A percentile compares a stretch with the other conserved stretches of the same genome.
Evolutionary conservation across 2,329 filamentous ascomycete species (phyloP).

Genomic region (Gremmenia infestans): DNA sequence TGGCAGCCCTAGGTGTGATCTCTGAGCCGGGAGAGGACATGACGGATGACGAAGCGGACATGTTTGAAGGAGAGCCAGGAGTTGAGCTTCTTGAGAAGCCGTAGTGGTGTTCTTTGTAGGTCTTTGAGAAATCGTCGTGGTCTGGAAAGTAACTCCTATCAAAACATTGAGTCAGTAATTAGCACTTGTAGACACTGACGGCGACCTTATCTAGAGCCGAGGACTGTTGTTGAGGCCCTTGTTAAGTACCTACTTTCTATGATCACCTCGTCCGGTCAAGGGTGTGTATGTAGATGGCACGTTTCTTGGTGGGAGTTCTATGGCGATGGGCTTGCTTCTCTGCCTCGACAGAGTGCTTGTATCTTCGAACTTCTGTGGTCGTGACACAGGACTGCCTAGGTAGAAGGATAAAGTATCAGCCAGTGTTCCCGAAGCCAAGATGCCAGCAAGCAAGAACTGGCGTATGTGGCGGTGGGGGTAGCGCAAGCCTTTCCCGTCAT

Average conservation of each 20-base stretch:
- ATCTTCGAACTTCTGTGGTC: slow-evolving; percentile 3
- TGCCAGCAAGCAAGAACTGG: not conserved
- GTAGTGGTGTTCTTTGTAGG: slow-evolving; percentile 7
- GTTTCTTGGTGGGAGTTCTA: slow-evolving; percentile 40
- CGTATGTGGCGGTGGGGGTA: slow-evolving; percentile 17
- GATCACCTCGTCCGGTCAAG: slow-evolving; percentile 53
- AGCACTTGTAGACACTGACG: not conserved
- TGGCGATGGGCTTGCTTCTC: slow-evolving; percentile 48
- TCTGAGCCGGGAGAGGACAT: slow-evolving; percentile 9
- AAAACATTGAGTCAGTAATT: not conserved
- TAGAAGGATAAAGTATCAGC: not conserved
- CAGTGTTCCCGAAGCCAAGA: not conserved
- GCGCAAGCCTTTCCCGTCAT: slow-evolving; percentile 15
- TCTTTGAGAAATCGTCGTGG: slow-evolving; percentile 43
- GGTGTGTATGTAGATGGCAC: slow-evolving; percentile 39
- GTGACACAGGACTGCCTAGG: slow-evolving; percentile 6
- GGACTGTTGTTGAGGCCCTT: not conserved
- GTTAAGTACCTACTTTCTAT: slow-evolving; percentile 45
- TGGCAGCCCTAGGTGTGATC: slow-evolving; percentile 6
- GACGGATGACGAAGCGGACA: slow-evolving; percentile 34
- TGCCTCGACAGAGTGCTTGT: slow-evolving; percentile 18
- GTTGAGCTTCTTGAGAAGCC: not conserved
- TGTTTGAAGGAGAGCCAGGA: slow-evolving; percentile 10
- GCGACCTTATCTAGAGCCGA: too few species aligned
- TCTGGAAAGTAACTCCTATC: slow-evolving; percentile 55